Base-by-base conservation (phyloP, 1,139 yeast genomes). In the Scheffersomyces quercinus region DNA sequence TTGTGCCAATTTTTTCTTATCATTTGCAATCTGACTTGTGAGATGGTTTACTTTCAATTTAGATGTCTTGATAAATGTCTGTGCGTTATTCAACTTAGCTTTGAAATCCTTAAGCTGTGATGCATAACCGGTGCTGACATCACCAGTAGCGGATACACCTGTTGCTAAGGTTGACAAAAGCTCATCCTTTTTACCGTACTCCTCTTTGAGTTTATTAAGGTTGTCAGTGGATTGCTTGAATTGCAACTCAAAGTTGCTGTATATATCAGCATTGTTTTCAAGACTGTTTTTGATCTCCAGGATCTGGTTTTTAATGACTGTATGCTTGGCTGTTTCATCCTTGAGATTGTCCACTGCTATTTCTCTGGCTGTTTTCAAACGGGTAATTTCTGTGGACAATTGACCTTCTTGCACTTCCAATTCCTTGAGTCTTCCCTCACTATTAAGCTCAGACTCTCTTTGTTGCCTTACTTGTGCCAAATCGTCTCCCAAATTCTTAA, bases 81-180 rank as follows among this genome's bases (percentile, higher is more conserved):
- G 75, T 1, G 83, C 71, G 12, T 77, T 76, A 42, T 83, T 78
- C 3, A 85, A 64, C 37, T 70, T 73, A 30, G 77, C 77, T 51
- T 87, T 85, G 3, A 81, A 84, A 39, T 81, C 83, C 44, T 82
- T 81, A 29, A 90, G 67, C 55, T 90, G 96, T 3, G 84, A 77
- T 44, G 79, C 73, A 60, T 89, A 93, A 30, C 90, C 85, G 48
- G 87, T 88, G 1, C 85, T 75, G 0, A 83, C 55, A 33, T 71
- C 75, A 40, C 96, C 97, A 45, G 82, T 84, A 0, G 96, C 80
- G 0, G 97, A 87, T 11, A 93, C 83, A 54, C 99, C 99, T 0
- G 98, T 91, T 0, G 93, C 83, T 35, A 95, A 72, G 0, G 96
- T 83, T 4, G 95, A 84, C 12, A 89, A 67, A 15, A 91, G 72